Evolutionary conservation across 2,329 filamentous ascomycete genomes (phyloP), one percentile per base, ranked within the genome.

Genomic region (Colletotrichum cordylinicola): DNA sequence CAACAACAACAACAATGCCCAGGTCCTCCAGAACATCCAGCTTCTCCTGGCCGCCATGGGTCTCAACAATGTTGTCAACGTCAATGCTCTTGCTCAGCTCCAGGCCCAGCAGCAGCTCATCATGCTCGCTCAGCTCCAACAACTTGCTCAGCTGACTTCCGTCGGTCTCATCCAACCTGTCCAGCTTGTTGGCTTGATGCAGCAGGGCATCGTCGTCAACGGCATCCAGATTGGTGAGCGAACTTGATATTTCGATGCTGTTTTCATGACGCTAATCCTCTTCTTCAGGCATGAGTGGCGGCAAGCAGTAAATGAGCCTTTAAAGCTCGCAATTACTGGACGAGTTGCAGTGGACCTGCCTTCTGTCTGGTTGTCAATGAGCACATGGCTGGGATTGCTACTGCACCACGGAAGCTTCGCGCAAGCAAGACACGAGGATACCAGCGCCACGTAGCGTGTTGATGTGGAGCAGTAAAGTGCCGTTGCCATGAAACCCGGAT

Each of bases 161-260:
- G 70, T 82, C 21, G 76, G 79, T 27, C 65, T 82, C 58, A 68
- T 82, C 65, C 70, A 64, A 65, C 75, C 74, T 7, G 55, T 77
- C n/a, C 77, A 82, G 60, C 37, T 82, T 27, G 29, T 80, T 10
- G 67, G 71, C 13, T 75, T 82, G 13, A 71, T 82, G 71, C 77
- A 79, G 71, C 78, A 80, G 76, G 78, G 78, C 27, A 71, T 79
- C 29, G 58, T 78, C 13, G 77, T 75, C 66, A 77, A 73, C 58
- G 77, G 77, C 10, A 61, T 79, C 52, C 77, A 78, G 16, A 31
- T 81, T 18, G 71, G 85, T 85, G 84, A 83, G 81, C 80, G 72
- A 62, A 79, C 79, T 29, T 33, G 13, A 15, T 3, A 16, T 27
- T 8, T 24, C 29, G 33, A 15, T n/a, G 35, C 13, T 13, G 31